These are phyloP conservation scores for Botrytis aclada DNA, from an alignment of 2,329 filamentous ascomycete species.

Conservation along the genomic window DNA sequence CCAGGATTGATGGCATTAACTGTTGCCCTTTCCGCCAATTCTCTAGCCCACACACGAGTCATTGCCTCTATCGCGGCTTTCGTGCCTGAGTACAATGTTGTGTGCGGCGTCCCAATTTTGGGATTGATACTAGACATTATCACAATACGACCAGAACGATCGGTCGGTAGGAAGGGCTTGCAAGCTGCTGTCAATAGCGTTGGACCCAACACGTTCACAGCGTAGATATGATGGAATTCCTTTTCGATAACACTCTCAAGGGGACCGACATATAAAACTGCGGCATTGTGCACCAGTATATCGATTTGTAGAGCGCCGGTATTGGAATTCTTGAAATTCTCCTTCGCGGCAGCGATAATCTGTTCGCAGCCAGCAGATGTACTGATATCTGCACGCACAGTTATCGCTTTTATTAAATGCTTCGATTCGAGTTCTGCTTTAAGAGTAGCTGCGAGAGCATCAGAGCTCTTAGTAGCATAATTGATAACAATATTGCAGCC, in stretches of 20 bases:
- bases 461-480: conserved; percentile 59
- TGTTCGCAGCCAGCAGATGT: conserved; percentile 55
- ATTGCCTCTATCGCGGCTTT: conserved; percentile 64
- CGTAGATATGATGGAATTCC: conserved; percentile 69
- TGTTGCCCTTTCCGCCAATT: conserved; percentile 10
- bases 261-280: conserved; percentile 60
- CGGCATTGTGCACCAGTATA: conserved; percentile 83
- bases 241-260: conserved; percentile 57
- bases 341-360: conserved; percentile 54
- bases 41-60: conserved; percentile 42
- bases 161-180: conserved; percentile 62
- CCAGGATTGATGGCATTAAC: conserved; percentile 16
- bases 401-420: conserved; percentile 57
- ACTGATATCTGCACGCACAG: conserved; percentile 67
- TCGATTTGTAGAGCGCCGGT: conserved; percentile 64
- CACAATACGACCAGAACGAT: conserved; percentile 61
- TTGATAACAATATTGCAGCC: conserved; percentile 60
- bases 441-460: conserved; percentile 49
- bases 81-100: conserved; percentile 59
- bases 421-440: conserved; percentile 50
- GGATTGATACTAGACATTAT: conserved; percentile 57
- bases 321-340: conserved; percentile 14
- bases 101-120: conserved; percentile 52
- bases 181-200: conserved; percentile 71
- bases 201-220: conserved; percentile 76